Conservation (phyloP, 2,329 filamentous ascomycete species). For the Metarhizium anisopliae region DNA sequence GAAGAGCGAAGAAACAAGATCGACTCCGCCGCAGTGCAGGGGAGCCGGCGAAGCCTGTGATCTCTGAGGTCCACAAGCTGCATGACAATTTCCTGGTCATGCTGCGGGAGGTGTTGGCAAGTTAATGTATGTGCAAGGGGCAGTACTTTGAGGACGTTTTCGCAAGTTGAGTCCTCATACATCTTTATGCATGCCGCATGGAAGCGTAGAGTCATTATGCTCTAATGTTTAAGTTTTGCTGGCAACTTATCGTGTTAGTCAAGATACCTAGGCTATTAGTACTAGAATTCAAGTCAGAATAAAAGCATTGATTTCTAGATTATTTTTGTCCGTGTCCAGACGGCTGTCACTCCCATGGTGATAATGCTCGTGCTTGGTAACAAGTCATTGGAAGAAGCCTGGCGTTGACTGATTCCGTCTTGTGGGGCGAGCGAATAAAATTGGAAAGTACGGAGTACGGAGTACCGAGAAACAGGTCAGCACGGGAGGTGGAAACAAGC, state of each 20-base stretch:
- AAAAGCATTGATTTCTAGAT: not conserved
- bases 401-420: too few species aligned
- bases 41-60: slow-evolving; percentile 70
- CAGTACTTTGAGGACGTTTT: not conserved
- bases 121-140: slow-evolving; percentile 33
- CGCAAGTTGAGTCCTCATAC: too few species aligned
- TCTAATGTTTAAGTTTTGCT: not conserved
- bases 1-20: slow-evolving; percentile 69
- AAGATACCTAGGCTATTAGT: not conserved
- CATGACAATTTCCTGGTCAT: slow-evolving; percentile 72
- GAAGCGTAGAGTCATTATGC: not conserved
- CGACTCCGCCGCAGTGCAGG: slow-evolving; percentile 71
- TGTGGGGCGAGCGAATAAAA: too few species aligned
- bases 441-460: too few species aligned
- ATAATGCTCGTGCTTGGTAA: too few species aligned
- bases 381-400: too few species aligned
- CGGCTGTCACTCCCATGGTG: too few species aligned
- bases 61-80: slow-evolving; percentile 74
- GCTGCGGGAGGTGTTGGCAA: slow-evolving; percentile 71
- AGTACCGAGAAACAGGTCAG: too few species aligned
- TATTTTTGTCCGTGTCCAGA: too few species aligned
- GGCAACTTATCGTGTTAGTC: not conserved
- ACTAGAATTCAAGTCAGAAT: not conserved
- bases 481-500: too few species aligned
- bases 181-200: not conserved